phyloP scores from a whole-genome alignment of 306 rosid species.

The Myrica gale region DNA sequence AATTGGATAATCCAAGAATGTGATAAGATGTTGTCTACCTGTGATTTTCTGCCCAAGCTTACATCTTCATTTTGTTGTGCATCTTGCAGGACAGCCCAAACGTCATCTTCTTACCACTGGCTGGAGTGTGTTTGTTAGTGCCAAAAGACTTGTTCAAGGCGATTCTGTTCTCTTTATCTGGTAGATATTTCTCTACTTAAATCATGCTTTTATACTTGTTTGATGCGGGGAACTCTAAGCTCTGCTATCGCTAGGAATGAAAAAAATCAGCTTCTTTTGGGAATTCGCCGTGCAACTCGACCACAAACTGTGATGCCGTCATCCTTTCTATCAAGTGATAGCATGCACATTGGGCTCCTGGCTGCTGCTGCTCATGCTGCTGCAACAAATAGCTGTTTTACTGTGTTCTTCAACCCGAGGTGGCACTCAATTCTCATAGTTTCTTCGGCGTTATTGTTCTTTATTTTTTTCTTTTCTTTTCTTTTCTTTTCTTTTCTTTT shows the following conservation, averaged over 20 bases:
- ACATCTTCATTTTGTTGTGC: conserved; percentile 29
- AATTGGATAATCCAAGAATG: neutral
- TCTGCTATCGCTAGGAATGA: conserved; percentile 58
- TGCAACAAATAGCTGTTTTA: conserved; percentile 82
- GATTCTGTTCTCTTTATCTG: conserved; percentile 93
- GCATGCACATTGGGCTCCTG: conserved; percentile 93
- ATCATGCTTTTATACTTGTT: conserved; percentile 13
- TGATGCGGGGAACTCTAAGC: conserved; percentile 12
- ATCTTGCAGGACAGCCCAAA: conserved; percentile 80
- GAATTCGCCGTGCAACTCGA: conserved; percentile 75
- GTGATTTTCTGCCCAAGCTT: conserved; percentile 11
- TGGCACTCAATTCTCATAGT: conserved; percentile 28
- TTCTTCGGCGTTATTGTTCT: neutral
- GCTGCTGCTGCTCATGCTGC: conserved; percentile 97
- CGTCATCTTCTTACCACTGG: conserved; percentile 94
- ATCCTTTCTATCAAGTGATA: conserved; percentile 80
- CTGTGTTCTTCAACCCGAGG: conserved; percentile 89
- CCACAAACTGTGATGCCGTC: conserved; percentile 86
- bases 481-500: conserved; percentile 5
- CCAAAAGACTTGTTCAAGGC: conserved; percentile 87
- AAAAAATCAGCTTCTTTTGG: conserved; percentile 85
- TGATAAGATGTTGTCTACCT: neutral
- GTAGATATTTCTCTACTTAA: conserved; percentile 34
- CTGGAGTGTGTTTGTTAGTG: conserved; percentile 93
- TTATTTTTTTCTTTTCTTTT: neutral